Percentiles rank a stretch among this genome's conserved stretches.
phyloP scores from a whole-genome alignment of 331 rosid species.

The Erythrophleum ivorense region DNA sequence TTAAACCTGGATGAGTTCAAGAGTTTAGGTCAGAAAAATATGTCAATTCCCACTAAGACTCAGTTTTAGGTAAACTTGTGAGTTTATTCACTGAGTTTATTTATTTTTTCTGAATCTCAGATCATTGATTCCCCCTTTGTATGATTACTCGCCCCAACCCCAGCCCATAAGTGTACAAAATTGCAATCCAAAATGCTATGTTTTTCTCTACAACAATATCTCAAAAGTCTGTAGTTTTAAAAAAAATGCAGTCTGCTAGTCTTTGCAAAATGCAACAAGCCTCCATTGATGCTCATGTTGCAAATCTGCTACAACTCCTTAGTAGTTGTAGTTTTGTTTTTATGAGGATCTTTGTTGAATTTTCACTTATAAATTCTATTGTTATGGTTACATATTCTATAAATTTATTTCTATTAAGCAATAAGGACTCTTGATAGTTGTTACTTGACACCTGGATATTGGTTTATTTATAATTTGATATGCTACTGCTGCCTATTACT shows the following conservation, averaged over 20 bases:
- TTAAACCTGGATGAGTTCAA: neutral
- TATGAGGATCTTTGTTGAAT: conserved; percentile 2
- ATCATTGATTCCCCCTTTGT: neutral
- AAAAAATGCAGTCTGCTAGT: neutral
- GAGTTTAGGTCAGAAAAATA: neutral
- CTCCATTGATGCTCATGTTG: neutral
- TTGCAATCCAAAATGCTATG: neutral
- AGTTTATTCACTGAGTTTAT: neutral
- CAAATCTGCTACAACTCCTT: neutral
- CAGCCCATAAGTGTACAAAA: neutral
- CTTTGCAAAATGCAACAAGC: neutral
- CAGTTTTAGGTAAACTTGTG: neutral
- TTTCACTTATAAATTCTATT: neutral
- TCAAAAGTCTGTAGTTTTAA: neutral
- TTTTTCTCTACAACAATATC: neutral
- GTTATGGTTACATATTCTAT: neutral
- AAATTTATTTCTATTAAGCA: neutral
- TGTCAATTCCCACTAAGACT: neutral
- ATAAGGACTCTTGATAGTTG: neutral
- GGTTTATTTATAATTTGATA: neutral
- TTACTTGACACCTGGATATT: neutral
- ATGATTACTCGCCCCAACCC: neutral
- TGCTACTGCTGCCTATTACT: neutral
- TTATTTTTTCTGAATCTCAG: neutral
- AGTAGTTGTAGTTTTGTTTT: neutral